These are phyloP conservation scores for Fomitopsis serialis DNA, from an alignment of 768 basidiomycete species.

Conservation along the genomic window DNA sequence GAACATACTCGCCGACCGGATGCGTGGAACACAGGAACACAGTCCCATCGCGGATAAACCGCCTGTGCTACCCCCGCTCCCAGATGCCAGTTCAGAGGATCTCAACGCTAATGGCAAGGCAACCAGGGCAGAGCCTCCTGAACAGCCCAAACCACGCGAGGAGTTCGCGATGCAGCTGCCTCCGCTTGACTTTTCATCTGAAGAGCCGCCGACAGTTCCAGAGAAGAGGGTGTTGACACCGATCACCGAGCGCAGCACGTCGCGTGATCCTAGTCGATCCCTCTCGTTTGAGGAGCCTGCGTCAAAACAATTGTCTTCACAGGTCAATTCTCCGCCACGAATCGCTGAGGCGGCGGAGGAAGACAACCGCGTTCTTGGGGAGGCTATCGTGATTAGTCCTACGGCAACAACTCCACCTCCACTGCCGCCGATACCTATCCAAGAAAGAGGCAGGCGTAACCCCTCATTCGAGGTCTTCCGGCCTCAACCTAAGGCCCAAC, in stretches of 20 bases:
- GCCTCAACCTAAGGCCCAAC: constrained; percentile 18
- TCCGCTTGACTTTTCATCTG: constrained; percentile 43
- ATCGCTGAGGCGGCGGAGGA: constrained; percentile 7
- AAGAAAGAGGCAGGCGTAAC: background rate
- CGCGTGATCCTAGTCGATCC: constrained; percentile 22
- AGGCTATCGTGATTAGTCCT: constrained; percentile 22
- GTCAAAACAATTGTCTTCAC: background rate
- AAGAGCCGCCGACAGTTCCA: constrained; percentile 4
- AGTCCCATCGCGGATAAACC: constrained; percentile 7
- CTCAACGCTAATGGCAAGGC: background rate
- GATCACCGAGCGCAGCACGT: constrained; percentile 51
- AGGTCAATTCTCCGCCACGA: background rate
- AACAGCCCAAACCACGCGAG: constrained; percentile 10
- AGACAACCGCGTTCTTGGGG: constrained; percentile 11
- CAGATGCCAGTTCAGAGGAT: constrained; percentile 9
- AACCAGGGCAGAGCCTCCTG: background rate
- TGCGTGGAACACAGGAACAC: constrained; percentile 35
- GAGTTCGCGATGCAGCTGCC: constrained; percentile 46
- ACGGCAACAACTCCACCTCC: constrained; percentile 16
- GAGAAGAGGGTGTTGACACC: constrained; percentile 46
- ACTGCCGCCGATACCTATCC: background rate
- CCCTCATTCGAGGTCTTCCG: background rate
- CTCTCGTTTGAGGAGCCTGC: constrained; percentile 11
- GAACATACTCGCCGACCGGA: constrained; percentile 56
- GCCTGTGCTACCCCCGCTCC: constrained; percentile 23